These are phyloP conservation scores for Starmerella roubikii DNA, from an alignment of 805 yeast species.

Conservation along the genomic window DNA sequence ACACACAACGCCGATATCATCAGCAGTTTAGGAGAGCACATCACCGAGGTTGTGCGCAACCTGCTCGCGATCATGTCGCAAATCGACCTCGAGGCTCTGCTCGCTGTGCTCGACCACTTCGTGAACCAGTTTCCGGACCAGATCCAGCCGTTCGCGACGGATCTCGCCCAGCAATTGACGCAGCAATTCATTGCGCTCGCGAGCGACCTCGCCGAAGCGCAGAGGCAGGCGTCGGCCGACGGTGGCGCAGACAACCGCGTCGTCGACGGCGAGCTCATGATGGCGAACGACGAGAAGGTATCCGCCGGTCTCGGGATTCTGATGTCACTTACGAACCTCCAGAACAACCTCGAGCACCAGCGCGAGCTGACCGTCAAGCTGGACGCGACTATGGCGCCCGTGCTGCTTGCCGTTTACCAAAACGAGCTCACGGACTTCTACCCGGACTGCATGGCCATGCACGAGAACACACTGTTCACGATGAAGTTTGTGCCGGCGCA, in stretches of 20 bases:
- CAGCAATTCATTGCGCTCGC: constrained; percentile 64
- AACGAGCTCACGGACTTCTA: constrained; percentile 59
- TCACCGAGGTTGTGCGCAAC: constrained; percentile 71
- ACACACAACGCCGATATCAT: constrained; percentile 32
- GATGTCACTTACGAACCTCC: constrained; percentile 68
- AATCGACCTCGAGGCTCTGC: constrained; percentile 74
- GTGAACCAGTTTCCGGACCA: constrained; percentile 81
- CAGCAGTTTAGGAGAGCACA: constrained; percentile 50
- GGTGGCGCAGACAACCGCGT: constrained; percentile 8
- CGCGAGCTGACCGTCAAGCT: constrained; percentile 47
- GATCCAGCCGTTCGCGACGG: constrained; percentile 80
- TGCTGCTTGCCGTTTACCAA: constrained; percentile 50
- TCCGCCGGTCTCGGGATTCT: constrained; percentile 72
- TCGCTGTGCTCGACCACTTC: constrained; percentile 89
- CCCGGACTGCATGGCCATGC: constrained; percentile 63
- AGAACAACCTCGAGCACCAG: constrained; percentile 73
- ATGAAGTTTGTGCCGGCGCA: constrained; percentile 47
- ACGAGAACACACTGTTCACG: constrained; percentile 52
- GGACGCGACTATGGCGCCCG: constrained; percentile 57
- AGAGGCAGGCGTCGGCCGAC: constrained; percentile 19
- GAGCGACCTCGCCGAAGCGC: constrained; percentile 45
- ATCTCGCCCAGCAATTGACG: constrained; percentile 40
- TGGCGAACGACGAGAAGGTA: constrained; percentile 47
- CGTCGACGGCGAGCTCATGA: constrained; percentile 26
- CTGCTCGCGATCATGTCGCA: constrained; percentile 60